Evolutionary conservation across 2,329 filamentous ascomycete genomes (phyloP).

Genomic region (Diaporthe vaccinii): DNA sequence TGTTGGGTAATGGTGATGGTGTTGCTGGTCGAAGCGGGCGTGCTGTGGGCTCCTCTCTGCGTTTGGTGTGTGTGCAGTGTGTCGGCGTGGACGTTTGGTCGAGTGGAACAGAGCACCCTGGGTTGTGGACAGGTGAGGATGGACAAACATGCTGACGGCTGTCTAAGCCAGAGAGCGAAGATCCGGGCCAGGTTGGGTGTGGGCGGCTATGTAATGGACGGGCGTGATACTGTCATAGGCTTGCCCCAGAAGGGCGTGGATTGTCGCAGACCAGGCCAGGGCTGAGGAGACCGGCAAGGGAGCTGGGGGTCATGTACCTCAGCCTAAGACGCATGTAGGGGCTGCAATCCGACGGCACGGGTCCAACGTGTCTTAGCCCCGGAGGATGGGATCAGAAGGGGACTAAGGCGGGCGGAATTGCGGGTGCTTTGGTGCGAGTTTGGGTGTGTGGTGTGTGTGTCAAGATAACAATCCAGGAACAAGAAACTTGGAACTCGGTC

Average conservation of each 20-base stretch:
- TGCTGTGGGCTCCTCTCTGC: neutral
- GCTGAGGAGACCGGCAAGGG: neutral
- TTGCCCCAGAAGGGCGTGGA: conserved; percentile 9
- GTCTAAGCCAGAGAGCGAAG: neutral
- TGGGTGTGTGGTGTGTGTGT: conserved; percentile 10
- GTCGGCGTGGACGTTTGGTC: conserved; percentile 6
- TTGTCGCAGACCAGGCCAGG: conserved; percentile 32
- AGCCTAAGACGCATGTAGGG: conserved; percentile 22
- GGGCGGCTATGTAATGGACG: conserved; percentile 40
- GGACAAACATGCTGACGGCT: conserved; percentile 33
- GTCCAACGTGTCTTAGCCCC: conserved; percentile 28
- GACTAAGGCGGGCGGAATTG: conserved; percentile 9
- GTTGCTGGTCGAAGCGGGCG: neutral
- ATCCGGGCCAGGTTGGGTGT: conserved; percentile 4
- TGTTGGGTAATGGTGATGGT: conserved; percentile 2
- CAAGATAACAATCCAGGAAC: conserved; percentile 21
- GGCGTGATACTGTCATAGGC: conserved; percentile 41
- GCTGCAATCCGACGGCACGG: conserved; percentile 22
- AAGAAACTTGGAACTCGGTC: conserved; percentile 27
- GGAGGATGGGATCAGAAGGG: conserved; percentile 17
- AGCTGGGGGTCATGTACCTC: conserved; percentile 23
- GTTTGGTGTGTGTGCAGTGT: neutral
- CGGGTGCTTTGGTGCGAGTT: neutral
- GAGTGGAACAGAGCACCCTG: conserved; percentile 15
- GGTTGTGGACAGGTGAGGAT: conserved; percentile 31